phyloP scores from a whole-genome alignment of 768 basidiomycete species.

The Tylopilus felleus region DNA sequence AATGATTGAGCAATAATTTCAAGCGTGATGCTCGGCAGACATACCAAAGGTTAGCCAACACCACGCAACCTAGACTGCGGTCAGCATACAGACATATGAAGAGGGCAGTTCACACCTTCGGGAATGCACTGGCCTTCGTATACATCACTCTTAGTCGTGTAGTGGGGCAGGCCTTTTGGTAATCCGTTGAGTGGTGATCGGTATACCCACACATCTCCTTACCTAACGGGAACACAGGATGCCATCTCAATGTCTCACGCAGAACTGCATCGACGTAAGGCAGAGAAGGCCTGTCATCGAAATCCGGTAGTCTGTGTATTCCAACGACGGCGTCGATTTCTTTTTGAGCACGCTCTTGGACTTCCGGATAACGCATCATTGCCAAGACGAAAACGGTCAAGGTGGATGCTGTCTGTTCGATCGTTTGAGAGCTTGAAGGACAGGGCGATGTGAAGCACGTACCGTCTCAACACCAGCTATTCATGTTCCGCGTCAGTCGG shows the following conservation, averaged over 20 bases:
- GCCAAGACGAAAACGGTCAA: constrained; percentile 31
- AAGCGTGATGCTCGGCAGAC: background rate
- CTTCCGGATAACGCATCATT: constrained; percentile 35
- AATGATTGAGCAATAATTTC: constrained; percentile 5
- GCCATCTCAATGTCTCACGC: constrained; percentile 35
- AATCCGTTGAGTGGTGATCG: background rate
- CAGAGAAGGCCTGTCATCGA: constrained; percentile 27
- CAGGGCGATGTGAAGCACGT: background rate
- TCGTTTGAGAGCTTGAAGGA: constrained; percentile 1
- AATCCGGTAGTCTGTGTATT: constrained; percentile 23
- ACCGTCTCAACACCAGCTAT: constrained; percentile 32
- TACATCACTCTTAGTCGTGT: constrained; percentile 24
- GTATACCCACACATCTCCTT: background rate
- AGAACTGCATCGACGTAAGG: constrained; percentile 34
- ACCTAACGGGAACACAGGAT: constrained; percentile 33
- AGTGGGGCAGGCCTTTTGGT: constrained; percentile 27
- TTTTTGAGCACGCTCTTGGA: constrained; percentile 32
- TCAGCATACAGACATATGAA: constrained; percentile 9
- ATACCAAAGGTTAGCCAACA: constrained; percentile 31
- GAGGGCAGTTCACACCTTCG: constrained; percentile 16
- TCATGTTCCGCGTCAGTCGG: constrained; percentile 3
- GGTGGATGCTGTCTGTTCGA: constrained; percentile 31
- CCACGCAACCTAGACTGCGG: constrained; percentile 23
- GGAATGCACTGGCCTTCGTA: constrained; percentile 27
- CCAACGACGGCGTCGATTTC: constrained; percentile 35